A percentile compares a stretch with the other conserved stretches of the same genome.
Evolutionary conservation across 768 basidiomycete species (phyloP).

Genomic region (Amanita brunnescens): DNA sequence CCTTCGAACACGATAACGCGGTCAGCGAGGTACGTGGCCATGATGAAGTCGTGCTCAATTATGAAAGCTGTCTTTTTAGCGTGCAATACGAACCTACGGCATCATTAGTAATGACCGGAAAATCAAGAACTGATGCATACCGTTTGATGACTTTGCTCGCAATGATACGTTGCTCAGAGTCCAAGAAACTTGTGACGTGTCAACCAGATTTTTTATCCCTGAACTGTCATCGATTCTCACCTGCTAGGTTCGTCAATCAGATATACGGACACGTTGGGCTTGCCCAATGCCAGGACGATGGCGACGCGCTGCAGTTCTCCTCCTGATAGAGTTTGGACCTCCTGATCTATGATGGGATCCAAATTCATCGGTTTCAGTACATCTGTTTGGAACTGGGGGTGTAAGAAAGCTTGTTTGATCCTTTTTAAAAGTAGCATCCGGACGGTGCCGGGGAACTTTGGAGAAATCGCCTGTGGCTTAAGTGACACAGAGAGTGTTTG

Average conservation of each 20-base stretch:
- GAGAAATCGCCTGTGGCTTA: constrained; percentile 98
- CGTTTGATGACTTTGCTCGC: constrained; percentile 98
- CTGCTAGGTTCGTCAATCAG: constrained; percentile 92
- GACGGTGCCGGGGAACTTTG: constrained; percentile 96
- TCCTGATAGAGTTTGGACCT: constrained; percentile 96
- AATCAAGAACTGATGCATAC: constrained; percentile 23
- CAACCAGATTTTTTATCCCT: not conserved
- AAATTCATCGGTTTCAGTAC: constrained; percentile 97
- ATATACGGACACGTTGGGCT: constrained; percentile 79
- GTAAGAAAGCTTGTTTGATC: constrained; percentile 95
- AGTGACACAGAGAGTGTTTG: constrained; percentile 82
- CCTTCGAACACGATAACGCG: constrained; percentile 93
- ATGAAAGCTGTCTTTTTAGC: constrained; percentile 97
- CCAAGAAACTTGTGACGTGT: constrained; percentile 63
- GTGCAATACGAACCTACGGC: constrained; percentile 77
- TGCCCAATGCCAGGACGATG: constrained; percentile 86
- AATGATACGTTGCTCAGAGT: constrained; percentile 99
- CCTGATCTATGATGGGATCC: constrained; percentile 93
- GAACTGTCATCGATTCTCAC: constrained; percentile 26
- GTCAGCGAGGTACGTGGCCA: constrained; percentile 99
- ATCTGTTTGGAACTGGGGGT: constrained; percentile 98
- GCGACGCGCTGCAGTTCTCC: constrained; percentile 98
- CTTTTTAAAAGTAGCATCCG: constrained; percentile 90
- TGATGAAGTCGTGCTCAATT: constrained; percentile 99
- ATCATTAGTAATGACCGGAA: constrained; percentile 4